Conservation (phyloP, 2,329 filamentous ascomycete species). For the Penicillium sp. region DNA sequence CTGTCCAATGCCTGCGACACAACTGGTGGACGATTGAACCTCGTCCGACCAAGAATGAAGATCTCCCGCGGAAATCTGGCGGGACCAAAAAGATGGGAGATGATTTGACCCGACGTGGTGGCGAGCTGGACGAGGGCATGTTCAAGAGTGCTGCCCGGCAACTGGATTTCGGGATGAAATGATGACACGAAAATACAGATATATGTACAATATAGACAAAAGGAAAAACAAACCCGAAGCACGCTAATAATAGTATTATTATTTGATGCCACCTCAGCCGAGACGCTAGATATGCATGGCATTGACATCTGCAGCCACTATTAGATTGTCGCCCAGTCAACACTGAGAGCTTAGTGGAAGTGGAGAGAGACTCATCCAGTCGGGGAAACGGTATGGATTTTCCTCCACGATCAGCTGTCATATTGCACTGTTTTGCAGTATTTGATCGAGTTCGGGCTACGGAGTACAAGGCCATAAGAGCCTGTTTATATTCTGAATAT, state of each 20-base stretch:
- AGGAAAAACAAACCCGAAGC: not conserved
- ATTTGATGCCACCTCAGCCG: not conserved
- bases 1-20: conserved; percentile 68
- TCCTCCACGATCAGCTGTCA: not conserved
- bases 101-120: conserved; percentile 69
- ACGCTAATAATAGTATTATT: not conserved
- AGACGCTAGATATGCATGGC: not conserved
- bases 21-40: conserved; percentile 79
- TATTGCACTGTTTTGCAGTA: not conserved
- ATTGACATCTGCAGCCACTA: not conserved
- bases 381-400: not conserved
- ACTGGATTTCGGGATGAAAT: conserved; percentile 59
- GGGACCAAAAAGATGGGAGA: conserved; percentile 68
- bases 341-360: not conserved
- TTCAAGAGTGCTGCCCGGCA: conserved; percentile 70
- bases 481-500: not conserved
- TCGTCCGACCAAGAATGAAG: conserved; percentile 68
- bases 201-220: not conserved
- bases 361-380: not conserved
- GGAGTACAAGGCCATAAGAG: too few relatives aligned
- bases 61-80: conserved; percentile 68
- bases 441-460: not conserved
- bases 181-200: conserved; percentile 4
- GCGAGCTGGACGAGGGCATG: conserved; percentile 57
- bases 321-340: not conserved